Base-by-base conservation (phyloP, 495 filamentous ascomycete species). In the Xylaria palmicola region DNA sequence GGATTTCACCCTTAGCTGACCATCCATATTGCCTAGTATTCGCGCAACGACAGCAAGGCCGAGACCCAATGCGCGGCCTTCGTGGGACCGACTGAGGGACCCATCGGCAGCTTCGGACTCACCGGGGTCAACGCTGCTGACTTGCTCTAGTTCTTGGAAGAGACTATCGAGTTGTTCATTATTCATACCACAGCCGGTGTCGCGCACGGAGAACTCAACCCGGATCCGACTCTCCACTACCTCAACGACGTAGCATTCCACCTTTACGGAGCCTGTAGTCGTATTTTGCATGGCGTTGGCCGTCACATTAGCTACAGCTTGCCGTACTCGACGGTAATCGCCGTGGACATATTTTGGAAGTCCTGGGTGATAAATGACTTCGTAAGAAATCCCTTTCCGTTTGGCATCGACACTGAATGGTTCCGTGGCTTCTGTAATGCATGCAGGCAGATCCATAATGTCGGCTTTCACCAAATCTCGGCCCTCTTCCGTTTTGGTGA, bases 251-350 rank as follows among this genome's bases (percentile, higher is more conserved):
- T 85, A 89, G 65, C 84, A 80, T 62, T 97, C 92, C 0, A 95
- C 81, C 22, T 75, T 85, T 24, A 98, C 81, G 9, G 74, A 81
- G 1, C 93, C 93, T n/a, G 78, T 57, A 0, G 67, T 71, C 6
- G 93, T 98, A 65, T 93, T 79, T 62, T 97, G 86, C 27, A 98
- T 85, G 0, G 93, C 92, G 70, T 98, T 97, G 8, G 90, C 89
- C 0, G 85, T 88, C 17, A 97, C 71, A 61, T 97, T 98, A 0
- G 86, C 83, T 26, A 98, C 85, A 0, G 86, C 89, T 67, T 96
- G 91, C 6, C 92, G 81, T 15, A 97, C 81, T 17, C 87, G 83
- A 39, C 89, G 81, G 61, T 88, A 88, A 70, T 97, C 93, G 12
- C 93, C 93, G 22, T 89, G 76, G 1, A 96, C 91, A 15, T 79